phyloP scores from a whole-genome alignment of 306 rosid species.

The Ceratonia siliqua region DNA sequence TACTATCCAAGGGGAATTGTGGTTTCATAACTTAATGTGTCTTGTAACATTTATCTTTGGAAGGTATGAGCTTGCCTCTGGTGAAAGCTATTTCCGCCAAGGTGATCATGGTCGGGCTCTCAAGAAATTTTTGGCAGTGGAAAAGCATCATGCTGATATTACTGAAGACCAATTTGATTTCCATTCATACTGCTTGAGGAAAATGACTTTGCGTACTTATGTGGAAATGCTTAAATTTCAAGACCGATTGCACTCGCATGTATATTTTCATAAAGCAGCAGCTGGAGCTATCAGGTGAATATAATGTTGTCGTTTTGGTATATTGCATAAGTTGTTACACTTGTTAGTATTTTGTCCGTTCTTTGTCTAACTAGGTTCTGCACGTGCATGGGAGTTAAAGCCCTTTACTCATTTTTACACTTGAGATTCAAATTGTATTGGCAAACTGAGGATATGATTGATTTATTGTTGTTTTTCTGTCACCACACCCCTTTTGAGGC shows the following conservation, averaged over 20 bases:
- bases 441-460: not conserved
- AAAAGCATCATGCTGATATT: conserved; percentile 79
- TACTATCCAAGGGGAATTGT: not conserved
- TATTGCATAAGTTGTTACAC: not conserved
- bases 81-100: conserved; percentile 77
- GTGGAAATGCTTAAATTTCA: conserved; percentile 80
- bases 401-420: not conserved
- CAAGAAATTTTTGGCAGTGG: conserved; percentile 69
- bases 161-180: conserved; percentile 88
- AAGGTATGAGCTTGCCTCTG: conserved; percentile 82
- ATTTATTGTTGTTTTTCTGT: not conserved
- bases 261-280: conserved; percentile 74
- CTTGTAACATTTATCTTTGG: not conserved
- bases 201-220: conserved; percentile 78
- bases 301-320: not conserved
- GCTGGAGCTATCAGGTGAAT: conserved; percentile 72
- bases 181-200: conserved; percentile 80
- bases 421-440: conserved; percentile 5
- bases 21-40: conserved; percentile 17
- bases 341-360: not conserved
- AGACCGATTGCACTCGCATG: conserved; percentile 70
- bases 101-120: conserved; percentile 68
- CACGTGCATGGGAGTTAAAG: not conserved
- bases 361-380: not conserved
- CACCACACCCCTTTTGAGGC: conserved; percentile 5